Percentiles rank a stretch among this genome's conserved stretches.
Conservation (phyloP, 208 protist species). For the Crithidia fasciculata region DNA sequence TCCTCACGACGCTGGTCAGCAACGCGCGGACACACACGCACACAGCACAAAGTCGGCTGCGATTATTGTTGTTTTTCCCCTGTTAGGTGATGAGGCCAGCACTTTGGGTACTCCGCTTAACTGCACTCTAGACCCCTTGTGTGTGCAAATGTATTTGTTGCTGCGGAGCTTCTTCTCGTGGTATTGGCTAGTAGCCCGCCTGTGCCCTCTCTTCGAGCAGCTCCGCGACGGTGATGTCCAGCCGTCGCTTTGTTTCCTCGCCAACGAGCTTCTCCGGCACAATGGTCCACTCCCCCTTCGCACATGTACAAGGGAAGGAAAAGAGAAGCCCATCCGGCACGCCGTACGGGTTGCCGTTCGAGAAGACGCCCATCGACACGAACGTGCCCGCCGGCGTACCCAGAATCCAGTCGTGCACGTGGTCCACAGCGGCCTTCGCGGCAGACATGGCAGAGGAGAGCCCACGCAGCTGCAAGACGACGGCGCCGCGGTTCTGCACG, state of each 20-base stretch:
- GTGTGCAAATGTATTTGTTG: not conserved
- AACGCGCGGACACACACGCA: no score
- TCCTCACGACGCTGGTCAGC: no score
- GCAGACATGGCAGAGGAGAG: constrained; percentile 95
- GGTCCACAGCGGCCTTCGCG: constrained; percentile 76
- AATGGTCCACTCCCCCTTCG: constrained; percentile 85
- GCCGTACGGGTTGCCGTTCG: constrained; percentile 91
- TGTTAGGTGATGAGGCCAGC: not conserved
- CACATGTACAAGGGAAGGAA: constrained; percentile 94
- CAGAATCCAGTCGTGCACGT: constrained; percentile 75
- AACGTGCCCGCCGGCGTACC: constrained; percentile 60
- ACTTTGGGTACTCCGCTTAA: no score
- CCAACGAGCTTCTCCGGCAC: constrained; percentile 57
- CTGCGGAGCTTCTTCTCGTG: not conserved
- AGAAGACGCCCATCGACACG: constrained; percentile 95
- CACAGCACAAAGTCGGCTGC: no score
- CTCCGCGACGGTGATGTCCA: constrained; percentile 47
- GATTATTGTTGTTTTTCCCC: not conserved
- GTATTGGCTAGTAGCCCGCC: constrained; percentile 9
- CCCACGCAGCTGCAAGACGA: constrained; percentile 89
- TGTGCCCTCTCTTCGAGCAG: constrained; percentile 61
- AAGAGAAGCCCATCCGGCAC: constrained; percentile 92
- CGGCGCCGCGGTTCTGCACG: constrained; percentile 93
- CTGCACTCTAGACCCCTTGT: no score
- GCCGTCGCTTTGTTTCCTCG: constrained; percentile 29